phyloP scores from a whole-genome alignment of 2,329 filamentous ascomycete genomes.

The Zymoseptoria ardabiliae region DNA sequence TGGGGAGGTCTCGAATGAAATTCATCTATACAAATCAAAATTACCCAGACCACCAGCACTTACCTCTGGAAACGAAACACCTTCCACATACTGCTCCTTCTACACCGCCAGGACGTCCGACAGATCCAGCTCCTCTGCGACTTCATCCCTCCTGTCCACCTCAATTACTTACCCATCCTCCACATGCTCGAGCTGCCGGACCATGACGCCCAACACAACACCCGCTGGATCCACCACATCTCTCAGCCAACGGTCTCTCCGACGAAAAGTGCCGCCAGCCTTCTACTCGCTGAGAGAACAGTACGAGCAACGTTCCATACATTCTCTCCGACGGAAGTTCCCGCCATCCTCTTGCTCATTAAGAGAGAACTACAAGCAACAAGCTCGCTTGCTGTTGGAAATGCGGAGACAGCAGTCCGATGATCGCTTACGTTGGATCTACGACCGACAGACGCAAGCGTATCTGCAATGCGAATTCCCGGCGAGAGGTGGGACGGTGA shows the following conservation, averaged over 20 bases:
- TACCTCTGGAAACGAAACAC: conserved; percentile 1
- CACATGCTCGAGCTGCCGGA: not conserved
- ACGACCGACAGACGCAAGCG: conserved; percentile 27
- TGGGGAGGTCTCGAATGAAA: conserved; percentile 4
- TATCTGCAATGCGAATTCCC: conserved; percentile 20
- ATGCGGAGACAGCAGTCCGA: conserved; percentile 23
- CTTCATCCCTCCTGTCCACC: conserved; percentile 7
- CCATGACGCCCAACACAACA: not conserved
- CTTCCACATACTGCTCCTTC: conserved; percentile 18
- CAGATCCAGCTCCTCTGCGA: conserved; percentile 2
- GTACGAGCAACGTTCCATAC: conserved; percentile 9
- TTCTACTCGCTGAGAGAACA: conserved; percentile 24
- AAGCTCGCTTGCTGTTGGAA: conserved; percentile 1
- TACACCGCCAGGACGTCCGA: conserved; percentile 14
- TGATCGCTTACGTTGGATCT: conserved; percentile 23
- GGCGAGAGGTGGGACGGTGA: not conserved
- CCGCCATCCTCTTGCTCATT: conserved; percentile 23
- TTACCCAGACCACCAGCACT: conserved; percentile 3
- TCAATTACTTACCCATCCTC: conserved; percentile 12
- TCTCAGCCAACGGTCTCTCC: conserved; percentile 12
- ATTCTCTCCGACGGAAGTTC: conserved; percentile 17
- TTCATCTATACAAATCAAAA: conserved; percentile 1
- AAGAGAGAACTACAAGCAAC: conserved; percentile 23
- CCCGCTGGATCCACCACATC: conserved; percentile 5
- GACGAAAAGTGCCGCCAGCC: conserved; percentile 22